phyloP scores from a whole-genome alignment of 176 grass and related monocot species.

The Aegilops speltoides region DNA sequence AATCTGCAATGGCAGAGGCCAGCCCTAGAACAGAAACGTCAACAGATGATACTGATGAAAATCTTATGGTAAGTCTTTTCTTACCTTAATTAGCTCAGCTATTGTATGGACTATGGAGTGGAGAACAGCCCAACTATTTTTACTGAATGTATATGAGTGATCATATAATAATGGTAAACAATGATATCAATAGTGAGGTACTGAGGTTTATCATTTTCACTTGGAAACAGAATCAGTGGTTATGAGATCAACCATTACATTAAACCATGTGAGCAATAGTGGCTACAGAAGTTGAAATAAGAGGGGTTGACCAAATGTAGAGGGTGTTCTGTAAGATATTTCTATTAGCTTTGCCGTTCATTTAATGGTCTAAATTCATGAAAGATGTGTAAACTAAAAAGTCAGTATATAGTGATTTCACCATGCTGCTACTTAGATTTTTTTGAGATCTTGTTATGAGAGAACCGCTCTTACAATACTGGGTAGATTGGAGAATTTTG shows the following conservation, averaged over 20 bases:
- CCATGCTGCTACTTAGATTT: not conserved
- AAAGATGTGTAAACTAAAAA: not conserved
- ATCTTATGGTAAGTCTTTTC: constrained; percentile 42
- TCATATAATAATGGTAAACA: not conserved
- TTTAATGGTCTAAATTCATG: not conserved
- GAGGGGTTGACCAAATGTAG: not conserved
- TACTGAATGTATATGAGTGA: not conserved
- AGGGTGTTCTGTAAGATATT: constrained; percentile 3
- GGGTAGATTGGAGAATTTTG: not conserved
- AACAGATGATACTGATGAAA: constrained; percentile 87
- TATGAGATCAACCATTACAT: not conserved
- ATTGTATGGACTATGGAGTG: constrained; percentile 22
- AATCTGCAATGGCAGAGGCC: constrained; percentile 77
- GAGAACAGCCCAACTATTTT: not conserved
- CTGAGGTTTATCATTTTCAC: not conserved
- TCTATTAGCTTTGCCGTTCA: not conserved
- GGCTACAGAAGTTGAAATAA: not conserved
- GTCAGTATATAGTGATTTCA: not conserved
- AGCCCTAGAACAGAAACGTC: constrained; percentile 95
- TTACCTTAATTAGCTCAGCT: not conserved
- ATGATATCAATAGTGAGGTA: not conserved
- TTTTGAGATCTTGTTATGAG: not conserved
- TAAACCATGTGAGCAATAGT: constrained; percentile 9
- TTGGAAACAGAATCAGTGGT: constrained; percentile 8
- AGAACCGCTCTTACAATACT: constrained; percentile 7